Percentiles rank a stretch among this genome's conserved stretches.
These are phyloP conservation scores for Saccharomyces pastorianus DNA, from an alignment of 1,139 yeast species.

Conservation along the genomic window DNA sequence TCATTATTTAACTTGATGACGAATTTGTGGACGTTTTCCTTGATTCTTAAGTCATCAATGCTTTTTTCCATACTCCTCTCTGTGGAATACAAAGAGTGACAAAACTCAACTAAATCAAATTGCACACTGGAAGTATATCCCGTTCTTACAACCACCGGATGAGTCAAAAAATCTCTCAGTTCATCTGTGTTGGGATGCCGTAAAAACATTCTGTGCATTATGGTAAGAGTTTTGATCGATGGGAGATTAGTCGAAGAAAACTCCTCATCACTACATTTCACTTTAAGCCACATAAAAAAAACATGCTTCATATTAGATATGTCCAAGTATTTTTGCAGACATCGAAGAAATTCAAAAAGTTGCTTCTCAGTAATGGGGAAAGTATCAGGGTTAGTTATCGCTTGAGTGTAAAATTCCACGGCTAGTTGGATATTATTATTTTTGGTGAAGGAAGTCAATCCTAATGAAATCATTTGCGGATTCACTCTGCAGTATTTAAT, in stretches of 20 bases:
- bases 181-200: slow-evolving; percentile 8
- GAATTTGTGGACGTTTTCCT: slow-evolving; percentile 10
- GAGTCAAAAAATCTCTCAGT: slow-evolving; percentile 11
- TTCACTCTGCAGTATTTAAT: slow-evolving; percentile 19
- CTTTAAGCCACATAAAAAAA: slow-evolving; percentile 21
- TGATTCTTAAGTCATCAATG: slow-evolving; percentile 13
- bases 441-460: slow-evolving; percentile 24
- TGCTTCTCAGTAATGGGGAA: slow-evolving; percentile 20
- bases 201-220: slow-evolving; percentile 16
- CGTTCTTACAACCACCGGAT: slow-evolving; percentile 9
- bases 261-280: slow-evolving; percentile 7
- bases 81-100: neutral
- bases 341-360: slow-evolving; percentile 14
- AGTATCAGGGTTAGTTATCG: slow-evolving; percentile 24
- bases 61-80: slow-evolving; percentile 7
- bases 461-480: slow-evolving; percentile 19
- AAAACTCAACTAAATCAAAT: slow-evolving; percentile 15
- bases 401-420: slow-evolving; percentile 27
- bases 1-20: neutral
- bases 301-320: slow-evolving; percentile 16
- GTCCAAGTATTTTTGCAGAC: slow-evolving; percentile 16
- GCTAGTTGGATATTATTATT: slow-evolving; percentile 25
- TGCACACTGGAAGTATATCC: slow-evolving; percentile 14
- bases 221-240: slow-evolving; percentile 7
- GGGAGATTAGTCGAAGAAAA: slow-evolving; percentile 6